A percentile compares a stretch with the other conserved stretches of the same genome.
Conservation (phyloP, 371 early-diverging fungal genomes). For the Mortierella sp. region DNA sequence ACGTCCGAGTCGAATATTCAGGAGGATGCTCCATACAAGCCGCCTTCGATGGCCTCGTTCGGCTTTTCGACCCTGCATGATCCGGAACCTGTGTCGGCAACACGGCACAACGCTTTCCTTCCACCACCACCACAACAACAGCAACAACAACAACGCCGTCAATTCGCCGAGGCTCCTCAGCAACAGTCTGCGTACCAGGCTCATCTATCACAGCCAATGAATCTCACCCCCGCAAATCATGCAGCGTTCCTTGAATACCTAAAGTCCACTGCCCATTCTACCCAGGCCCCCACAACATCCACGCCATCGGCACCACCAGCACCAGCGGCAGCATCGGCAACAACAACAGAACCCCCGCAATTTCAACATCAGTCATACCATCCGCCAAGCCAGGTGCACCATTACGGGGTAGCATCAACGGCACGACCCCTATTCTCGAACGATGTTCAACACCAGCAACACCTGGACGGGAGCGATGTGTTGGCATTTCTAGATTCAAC, state of each 20-base stretch:
- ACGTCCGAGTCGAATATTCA: conserved; percentile 38
- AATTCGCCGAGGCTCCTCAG: neutral
- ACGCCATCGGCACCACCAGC: neutral
- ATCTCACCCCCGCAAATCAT: conserved; percentile 51
- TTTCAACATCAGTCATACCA: conserved; percentile 4
- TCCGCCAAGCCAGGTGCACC: neutral
- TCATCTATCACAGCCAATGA: conserved; percentile 37
- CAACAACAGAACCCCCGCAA: neutral
- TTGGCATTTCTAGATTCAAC: conserved; percentile 43
- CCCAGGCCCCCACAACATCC: neutral
- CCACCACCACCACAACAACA: conserved; percentile 9
- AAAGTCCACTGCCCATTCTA: conserved; percentile 31
- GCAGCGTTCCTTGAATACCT: conserved; percentile 48
- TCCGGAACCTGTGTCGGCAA: neutral
- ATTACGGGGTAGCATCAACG: neutral
- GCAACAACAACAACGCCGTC: neutral
- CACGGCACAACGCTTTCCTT: neutral
- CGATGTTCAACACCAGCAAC: conserved; percentile 39
- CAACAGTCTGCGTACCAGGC: conserved; percentile 19
- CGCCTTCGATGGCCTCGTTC: conserved; percentile 34
- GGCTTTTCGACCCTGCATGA: neutral
- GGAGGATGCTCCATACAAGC: conserved; percentile 39
- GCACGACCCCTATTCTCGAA: conserved; percentile 18
- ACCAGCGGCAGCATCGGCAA: neutral
- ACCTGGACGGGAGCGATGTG: conserved; percentile 38